Conservation (phyloP, 129 eudicot genomes). For the Helianthus tuberosus region DNA sequence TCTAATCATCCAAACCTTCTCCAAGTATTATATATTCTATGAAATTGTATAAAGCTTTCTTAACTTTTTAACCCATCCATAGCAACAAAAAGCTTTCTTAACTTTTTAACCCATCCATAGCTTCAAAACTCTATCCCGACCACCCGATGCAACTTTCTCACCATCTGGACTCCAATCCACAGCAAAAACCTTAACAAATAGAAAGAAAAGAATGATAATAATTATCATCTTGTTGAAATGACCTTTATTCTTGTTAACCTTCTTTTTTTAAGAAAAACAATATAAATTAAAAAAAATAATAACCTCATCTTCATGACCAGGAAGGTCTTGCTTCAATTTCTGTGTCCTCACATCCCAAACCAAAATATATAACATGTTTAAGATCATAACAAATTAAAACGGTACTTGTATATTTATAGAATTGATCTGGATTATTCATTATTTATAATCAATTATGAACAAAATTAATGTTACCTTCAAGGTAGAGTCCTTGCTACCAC, state of each 20-base stretch:
- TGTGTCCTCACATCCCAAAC: slow-evolving; percentile 90
- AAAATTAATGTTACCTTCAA: slow-evolving; percentile 51
- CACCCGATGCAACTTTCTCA: too few relatives aligned
- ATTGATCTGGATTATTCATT: background rate
- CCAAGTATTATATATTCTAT: too few relatives aligned
- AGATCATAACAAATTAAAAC: background rate
- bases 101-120: slow-evolving; percentile 82
- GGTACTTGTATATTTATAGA: background rate
- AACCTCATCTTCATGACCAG: slow-evolving; percentile 98
- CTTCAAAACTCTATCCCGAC: slow-evolving; percentile 86
- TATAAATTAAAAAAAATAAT: background rate
- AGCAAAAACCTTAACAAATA: slow-evolving; percentile 69
- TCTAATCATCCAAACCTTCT: too few relatives aligned
- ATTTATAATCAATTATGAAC: background rate
- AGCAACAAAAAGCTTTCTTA: slow-evolving; percentile 9
- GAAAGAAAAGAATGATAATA: background rate
- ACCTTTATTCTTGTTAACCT: background rate
- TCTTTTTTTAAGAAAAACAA: too few relatives aligned
- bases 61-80: too few relatives aligned
- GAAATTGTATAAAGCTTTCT: too few relatives aligned
- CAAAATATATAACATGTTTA: slow-evolving; percentile 34
- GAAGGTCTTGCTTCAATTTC: slow-evolving; percentile 91
- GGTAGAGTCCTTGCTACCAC: too few relatives aligned
- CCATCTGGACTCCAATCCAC: slow-evolving; percentile 99
- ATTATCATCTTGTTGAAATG: slow-evolving; percentile 2